Conservation (phyloP, 495 filamentous ascomycete species). For the Podospora fimiseda region DNA sequence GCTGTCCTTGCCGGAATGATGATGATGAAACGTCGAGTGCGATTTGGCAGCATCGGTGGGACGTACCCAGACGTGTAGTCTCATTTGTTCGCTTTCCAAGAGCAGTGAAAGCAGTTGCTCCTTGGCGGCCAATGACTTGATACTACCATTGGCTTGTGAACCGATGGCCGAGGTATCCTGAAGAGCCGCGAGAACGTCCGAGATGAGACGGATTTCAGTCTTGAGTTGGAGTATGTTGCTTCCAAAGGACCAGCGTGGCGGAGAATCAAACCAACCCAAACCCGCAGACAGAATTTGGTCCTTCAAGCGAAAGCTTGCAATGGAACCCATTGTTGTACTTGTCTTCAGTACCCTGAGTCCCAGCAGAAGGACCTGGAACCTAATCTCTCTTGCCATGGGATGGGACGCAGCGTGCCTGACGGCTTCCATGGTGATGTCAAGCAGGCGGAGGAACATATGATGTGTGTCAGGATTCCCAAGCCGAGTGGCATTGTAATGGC, state of each 20-base stretch:
- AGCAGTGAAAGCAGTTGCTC: conserved; percentile 73
- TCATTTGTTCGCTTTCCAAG: conserved; percentile 75
- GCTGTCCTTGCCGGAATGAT: conserved; percentile 31
- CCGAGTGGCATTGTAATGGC: conserved; percentile 87
- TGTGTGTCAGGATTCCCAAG: conserved; percentile 74
- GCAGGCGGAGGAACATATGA: conserved; percentile 69
- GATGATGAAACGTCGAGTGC: conserved; percentile 19
- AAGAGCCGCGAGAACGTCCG: conserved; percentile 64
- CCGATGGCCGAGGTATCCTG: conserved; percentile 51
- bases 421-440: conserved; percentile 65
- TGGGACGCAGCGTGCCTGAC: conserved; percentile 65
- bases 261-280: conserved; percentile 77
- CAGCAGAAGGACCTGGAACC: conserved; percentile 81
- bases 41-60: conserved; percentile 56
- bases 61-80: conserved; percentile 83
- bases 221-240: conserved; percentile 90
- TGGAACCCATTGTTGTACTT: conserved; percentile 53
- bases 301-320: conserved; percentile 69
- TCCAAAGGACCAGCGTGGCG: conserved; percentile 90
- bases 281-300: conserved; percentile 80
- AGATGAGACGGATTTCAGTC: conserved; percentile 77
- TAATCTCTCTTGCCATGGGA: conserved; percentile 81
- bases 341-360: conserved; percentile 68
- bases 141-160: conserved; percentile 43
- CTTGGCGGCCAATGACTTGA: conserved; percentile 65